Evolutionary conservation across 2,329 filamentous ascomycete species (phyloP).

Genomic region (Bipolaris zeicola): DNA sequence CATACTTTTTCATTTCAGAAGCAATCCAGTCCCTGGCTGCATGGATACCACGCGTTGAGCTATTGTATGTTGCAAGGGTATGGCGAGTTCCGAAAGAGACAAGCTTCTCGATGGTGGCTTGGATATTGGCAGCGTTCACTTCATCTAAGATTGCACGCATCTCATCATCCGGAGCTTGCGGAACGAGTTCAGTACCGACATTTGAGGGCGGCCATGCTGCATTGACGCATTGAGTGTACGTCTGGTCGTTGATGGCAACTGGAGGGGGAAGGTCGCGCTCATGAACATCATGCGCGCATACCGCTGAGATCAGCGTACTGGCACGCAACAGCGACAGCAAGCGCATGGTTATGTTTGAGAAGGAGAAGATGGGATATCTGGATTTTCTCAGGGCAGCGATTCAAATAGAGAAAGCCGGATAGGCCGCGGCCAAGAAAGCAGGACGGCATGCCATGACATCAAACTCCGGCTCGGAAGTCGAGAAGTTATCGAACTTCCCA

Average conservation of each 20-base stretch:
- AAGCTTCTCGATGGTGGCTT: conserved; percentile 59
- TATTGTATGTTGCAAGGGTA: conserved; percentile 60
- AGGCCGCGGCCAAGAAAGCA: neutral
- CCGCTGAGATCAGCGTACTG: conserved; percentile 25
- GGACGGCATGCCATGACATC: conserved; percentile 5
- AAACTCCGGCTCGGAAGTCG: conserved; percentile 11
- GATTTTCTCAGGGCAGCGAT: neutral
- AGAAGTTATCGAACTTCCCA: conserved; percentile 31
- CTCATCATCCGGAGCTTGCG: conserved; percentile 51
- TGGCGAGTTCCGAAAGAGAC: conserved; percentile 64
- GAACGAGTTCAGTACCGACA: conserved; percentile 46
- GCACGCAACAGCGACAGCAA: conserved; percentile 13
- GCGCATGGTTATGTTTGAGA: conserved; percentile 26
- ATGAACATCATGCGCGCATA: conserved; percentile 34
- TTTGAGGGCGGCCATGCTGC: conserved; percentile 52
- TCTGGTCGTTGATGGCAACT: conserved; percentile 40
- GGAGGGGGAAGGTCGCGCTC: conserved; percentile 35
- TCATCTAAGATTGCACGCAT: conserved; percentile 49
- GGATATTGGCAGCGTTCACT: conserved; percentile 53
- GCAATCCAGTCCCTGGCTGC: conserved; percentile 64
- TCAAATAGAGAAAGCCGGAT: conserved; percentile 17
- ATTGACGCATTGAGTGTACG: conserved; percentile 41
- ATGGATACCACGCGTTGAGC: conserved; percentile 59
- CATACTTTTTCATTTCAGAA: conserved; percentile 56
- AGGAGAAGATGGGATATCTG: neutral